Evolutionary conservation across 2,329 filamentous ascomycete species (phyloP), one percentile per base, ranked within the genome.

Genomic region (Pseudogymnoascus sp.): DNA sequence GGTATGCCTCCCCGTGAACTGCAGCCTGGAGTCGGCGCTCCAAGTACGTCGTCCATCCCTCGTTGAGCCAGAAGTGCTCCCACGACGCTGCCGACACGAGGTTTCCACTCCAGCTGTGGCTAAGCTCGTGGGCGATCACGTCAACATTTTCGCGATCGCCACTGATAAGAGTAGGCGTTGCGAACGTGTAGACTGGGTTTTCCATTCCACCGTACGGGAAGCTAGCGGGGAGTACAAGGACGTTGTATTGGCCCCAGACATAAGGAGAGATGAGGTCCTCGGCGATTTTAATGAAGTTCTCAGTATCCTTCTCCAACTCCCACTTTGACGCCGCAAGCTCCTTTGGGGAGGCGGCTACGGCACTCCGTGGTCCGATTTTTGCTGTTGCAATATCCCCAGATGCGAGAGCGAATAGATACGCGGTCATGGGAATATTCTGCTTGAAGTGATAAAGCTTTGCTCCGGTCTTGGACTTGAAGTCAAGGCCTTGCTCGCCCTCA

Each of bases 241-340:
- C 90, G 68, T 97, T 97, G 80, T 97, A 97, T 68, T 92, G 87
- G 13, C 91, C 92, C 94, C 94, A 99, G 63, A 85, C 84, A 74
- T 99, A 97, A 0, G 91, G 90, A 68, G 91, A 95, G 55, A 96
- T 85, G 44, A 87, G 75, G 71, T 84, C 84, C 77, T 97, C 93
- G 1, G 92, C 91, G 13, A 90, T 86, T 66, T 92, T 84, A 74
- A 99, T 89, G 73, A 95, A 97, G 69, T 88, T 92, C 74, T 97
- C 92, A 69, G 93, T 96, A 71, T 96, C 92, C 27, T 83, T 82
- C 75, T 96, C 90, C 17, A 99, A 84, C 77, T 99, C 94, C 88
- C 90, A 95, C 73, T 94, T 90, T 69, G 90, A 93, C 36, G 80
- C 90, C 60, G 85, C 79, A 58, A 99, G 80, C 76, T 94, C 91